Conservation (phyloP, 192 early-diverging fungal species). For the Umbelopsis isabellina region DNA sequence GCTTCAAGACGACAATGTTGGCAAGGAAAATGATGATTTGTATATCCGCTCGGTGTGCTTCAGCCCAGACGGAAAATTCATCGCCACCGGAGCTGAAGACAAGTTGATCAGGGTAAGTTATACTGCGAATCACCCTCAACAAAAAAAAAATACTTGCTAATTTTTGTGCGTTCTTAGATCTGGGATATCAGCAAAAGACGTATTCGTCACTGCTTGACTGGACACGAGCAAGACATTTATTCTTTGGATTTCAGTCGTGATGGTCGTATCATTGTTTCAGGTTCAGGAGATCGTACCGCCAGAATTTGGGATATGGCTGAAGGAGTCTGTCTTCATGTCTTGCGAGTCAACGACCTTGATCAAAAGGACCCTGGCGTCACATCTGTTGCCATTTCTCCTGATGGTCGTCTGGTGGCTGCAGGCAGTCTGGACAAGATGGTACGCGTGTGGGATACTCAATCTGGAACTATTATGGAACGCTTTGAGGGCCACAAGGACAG, state of each 20-base stretch:
- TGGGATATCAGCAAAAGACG: conserved; percentile 71
- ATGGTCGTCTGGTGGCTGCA: conserved; percentile 86
- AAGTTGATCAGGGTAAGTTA: conserved; percentile 80
- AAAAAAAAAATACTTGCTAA: neutral
- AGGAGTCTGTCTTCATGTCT: conserved; percentile 70
- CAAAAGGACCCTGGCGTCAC: conserved; percentile 95
- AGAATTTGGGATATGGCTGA: conserved; percentile 88
- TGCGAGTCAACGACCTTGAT: conserved; percentile 79
- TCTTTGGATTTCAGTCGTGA: conserved; percentile 93
- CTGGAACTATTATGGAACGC: conserved; percentile 80
- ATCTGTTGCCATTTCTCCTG: conserved; percentile 91
- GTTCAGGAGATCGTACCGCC: conserved; percentile 85
- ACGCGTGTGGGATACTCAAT: conserved; percentile 88
- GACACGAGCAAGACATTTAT: conserved; percentile 98
- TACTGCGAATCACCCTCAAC: neutral
- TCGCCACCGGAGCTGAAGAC: conserved; percentile 97
- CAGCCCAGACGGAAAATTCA: conserved; percentile 84
- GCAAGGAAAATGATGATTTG: conserved; percentile 76
- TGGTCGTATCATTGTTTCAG: conserved; percentile 87
- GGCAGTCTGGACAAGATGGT: conserved; percentile 94
- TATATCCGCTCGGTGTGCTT: conserved; percentile 98
- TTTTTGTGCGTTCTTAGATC: conserved; percentile 44
- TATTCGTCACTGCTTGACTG: conserved; percentile 70
- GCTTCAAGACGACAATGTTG: conserved; percentile 75
- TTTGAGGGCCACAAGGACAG: conserved; percentile 96